Evolutionary conservation across 768 basidiomycete species (phyloP).

Genomic region (Tulasnella sp.): DNA sequence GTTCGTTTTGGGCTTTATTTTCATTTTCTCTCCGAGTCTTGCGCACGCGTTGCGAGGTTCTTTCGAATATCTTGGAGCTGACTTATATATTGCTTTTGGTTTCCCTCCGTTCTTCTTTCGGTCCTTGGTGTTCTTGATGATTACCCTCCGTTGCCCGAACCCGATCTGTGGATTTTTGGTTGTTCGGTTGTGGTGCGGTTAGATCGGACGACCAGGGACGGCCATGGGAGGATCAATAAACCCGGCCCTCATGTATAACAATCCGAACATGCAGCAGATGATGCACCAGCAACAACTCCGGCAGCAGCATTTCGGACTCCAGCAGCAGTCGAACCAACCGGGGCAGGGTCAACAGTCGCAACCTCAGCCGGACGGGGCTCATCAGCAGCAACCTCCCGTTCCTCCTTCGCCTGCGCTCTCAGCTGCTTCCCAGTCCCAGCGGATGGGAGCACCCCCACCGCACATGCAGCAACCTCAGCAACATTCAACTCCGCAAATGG

Average conservation of each 20-base stretch:
- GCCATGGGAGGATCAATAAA: conserved; percentile 6
- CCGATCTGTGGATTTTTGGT: not conserved
- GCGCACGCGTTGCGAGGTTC: not conserved
- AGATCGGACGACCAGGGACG: conserved; percentile 8
- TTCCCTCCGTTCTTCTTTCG: not conserved
- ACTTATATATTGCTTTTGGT: not conserved
- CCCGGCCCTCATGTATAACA: conserved; percentile 9
- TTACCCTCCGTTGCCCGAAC: not conserved
- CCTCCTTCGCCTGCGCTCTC: conserved; percentile 18
- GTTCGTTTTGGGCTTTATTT: not conserved
- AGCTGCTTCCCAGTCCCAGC: not conserved
- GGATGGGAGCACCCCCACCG: not conserved
- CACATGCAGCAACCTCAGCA: conserved; percentile 4
- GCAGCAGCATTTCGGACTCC: conserved; percentile 16
- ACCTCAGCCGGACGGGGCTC: not conserved
- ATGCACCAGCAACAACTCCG: conserved; percentile 16
- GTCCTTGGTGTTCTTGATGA: not conserved
- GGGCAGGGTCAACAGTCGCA: not conserved
- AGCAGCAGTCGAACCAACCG: conserved; percentile 15
- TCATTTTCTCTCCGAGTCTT: not conserved
- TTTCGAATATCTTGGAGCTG: not conserved
- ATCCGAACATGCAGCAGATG: conserved; percentile 14
- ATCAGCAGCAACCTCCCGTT: conserved; percentile 14
- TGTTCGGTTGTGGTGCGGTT: not conserved
- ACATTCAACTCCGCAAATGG: conserved; percentile 3